Evolutionary conservation across 129 eudicot genomes (phyloP), one percentile per base, ranked within the genome.

Genomic region (Sambucus nigra): DNA sequence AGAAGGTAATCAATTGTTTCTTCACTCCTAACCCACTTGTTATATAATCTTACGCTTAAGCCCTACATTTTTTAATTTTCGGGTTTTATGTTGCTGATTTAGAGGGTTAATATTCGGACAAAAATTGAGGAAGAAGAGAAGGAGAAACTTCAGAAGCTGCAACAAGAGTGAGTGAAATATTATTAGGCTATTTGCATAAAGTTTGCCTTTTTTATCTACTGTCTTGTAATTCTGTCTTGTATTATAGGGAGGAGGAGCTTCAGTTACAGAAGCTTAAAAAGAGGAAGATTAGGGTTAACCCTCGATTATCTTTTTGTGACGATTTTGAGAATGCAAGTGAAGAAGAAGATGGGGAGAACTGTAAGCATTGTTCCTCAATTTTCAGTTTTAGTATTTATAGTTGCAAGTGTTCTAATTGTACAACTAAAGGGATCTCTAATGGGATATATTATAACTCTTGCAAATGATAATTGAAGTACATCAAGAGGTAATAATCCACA

Each of bases 71-170:
- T n/a, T n/a, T n/a, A n/a, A n/a, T n/a, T n/a, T n/a, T n/a, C n/a
- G n/a, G n/a, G n/a, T 25, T n/a, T 9, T 48, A 20, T 21, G 7
- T 19, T 22, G 53, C 5, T 42, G 3, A 23, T 73, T 47, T 63
- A 91, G 99, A 79, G 99, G 66, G 99, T 91, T 64, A 85, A 79
- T 73, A 91, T 91, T 52, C 75, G 79, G 51, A 86, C 67, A 45
- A 86, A 91, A 51, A 38, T 91, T 60, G 99, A 91, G 76, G 99
- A 91, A 74, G 98, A 91, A 75, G 99, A 91, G 77, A 91, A 82
- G 59, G 99, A 86, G 76, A 91, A 91, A 61, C 94, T 86, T 61
- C 95, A 76, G 69, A 91, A 91, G 82, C 70, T 85, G 67, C 99
- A 81, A 64, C 89, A 86, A 91, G 99, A 86, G 99, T 91, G 64